phyloP scores from a whole-genome alignment of 169 alveolate genomes.

The Babesia microti region DNA sequence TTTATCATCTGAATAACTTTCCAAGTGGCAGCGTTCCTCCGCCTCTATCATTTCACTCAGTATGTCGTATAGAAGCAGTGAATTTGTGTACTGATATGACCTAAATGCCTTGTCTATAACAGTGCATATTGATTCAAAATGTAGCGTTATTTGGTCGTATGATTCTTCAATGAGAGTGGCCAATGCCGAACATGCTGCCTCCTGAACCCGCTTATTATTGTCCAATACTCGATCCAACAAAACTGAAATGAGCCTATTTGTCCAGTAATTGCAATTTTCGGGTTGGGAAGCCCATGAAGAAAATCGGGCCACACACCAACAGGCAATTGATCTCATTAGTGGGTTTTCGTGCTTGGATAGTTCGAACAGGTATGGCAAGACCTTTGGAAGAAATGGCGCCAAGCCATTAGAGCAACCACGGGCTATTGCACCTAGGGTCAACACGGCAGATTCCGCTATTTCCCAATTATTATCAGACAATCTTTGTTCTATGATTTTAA shows the following conservation, averaged over 20 bases:
- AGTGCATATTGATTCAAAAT: slow-evolving; percentile 53
- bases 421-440: slow-evolving; percentile 81
- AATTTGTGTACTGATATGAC: slow-evolving; percentile 62
- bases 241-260: slow-evolving; percentile 37
- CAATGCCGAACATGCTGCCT: slow-evolving; percentile 84
- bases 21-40: too few species aligned
- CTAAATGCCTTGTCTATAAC: slow-evolving; percentile 60
- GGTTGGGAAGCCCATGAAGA: slow-evolving; percentile 66
- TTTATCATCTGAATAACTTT: too few species aligned
- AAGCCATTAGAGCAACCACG: slow-evolving; percentile 70
- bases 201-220: slow-evolving; percentile 81
- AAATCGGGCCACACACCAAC: slow-evolving; percentile 80
- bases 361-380: slow-evolving; percentile 57
- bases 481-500: slow-evolving; percentile 65
- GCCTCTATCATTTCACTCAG: slow-evolving; percentile 66
- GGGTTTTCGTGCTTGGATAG: slow-evolving; percentile 66
- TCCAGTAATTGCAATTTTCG: slow-evolving; percentile 36
- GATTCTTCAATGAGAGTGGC: slow-evolving; percentile 77
- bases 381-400: slow-evolving; percentile 71
- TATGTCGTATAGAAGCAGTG: slow-evolving; percentile 68
- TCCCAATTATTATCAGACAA: slow-evolving; percentile 76
- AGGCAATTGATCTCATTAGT: slow-evolving; percentile 75
- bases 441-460: slow-evolving; percentile 73
- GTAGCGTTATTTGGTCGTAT: slow-evolving; percentile 47
- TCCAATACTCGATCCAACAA: slow-evolving; percentile 67